Conservation (phyloP, 345 rosid genomes). For the Gossypium arboreum region DNA sequence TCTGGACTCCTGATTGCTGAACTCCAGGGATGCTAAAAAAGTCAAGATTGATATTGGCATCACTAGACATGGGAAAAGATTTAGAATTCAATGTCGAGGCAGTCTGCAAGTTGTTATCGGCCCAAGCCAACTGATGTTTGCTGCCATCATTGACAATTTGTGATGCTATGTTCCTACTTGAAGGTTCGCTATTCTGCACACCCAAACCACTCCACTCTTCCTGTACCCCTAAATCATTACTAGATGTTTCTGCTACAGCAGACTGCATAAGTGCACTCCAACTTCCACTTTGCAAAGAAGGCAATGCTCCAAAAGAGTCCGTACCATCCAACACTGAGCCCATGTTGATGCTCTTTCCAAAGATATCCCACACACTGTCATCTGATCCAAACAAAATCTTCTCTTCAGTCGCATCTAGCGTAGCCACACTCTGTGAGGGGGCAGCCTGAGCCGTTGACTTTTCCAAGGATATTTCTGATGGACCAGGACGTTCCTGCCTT, state of each 20-base stretch:
- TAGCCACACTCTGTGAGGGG: conserved; percentile 50
- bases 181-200: conserved; percentile 30
- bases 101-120: conserved; percentile 29
- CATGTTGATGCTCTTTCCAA: conserved; percentile 46
- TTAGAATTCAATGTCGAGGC: conserved; percentile 24
- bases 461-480: conserved; percentile 39
- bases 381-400: conserved; percentile 83
- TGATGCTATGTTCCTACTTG: conserved; percentile 27
- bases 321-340: conserved; percentile 42
- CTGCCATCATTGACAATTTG: conserved; percentile 26
- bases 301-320: conserved; percentile 44
- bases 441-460: conserved; percentile 30
- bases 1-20: conserved; percentile 32
- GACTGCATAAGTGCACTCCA: conserved; percentile 99
- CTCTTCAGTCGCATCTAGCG: conserved; percentile 88
- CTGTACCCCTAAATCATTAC: conserved; percentile 43
- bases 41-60: conserved; percentile 22
- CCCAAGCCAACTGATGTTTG: conserved; percentile 41
- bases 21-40: conserved; percentile 20
- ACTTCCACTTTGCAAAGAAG: conserved; percentile 87
- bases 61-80: conserved; percentile 27
- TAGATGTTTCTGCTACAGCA: conserved; percentile 88
- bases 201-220: conserved; percentile 59
- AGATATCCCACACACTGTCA: conserved; percentile 80
- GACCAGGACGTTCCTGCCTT: conserved; percentile 37